A percentile compares a stretch with the other conserved stretches of the same genome.
These are phyloP conservation scores for Skeletonema potamos DNA, from an alignment of 108 stramenopile species.

Conservation along the genomic window DNA sequence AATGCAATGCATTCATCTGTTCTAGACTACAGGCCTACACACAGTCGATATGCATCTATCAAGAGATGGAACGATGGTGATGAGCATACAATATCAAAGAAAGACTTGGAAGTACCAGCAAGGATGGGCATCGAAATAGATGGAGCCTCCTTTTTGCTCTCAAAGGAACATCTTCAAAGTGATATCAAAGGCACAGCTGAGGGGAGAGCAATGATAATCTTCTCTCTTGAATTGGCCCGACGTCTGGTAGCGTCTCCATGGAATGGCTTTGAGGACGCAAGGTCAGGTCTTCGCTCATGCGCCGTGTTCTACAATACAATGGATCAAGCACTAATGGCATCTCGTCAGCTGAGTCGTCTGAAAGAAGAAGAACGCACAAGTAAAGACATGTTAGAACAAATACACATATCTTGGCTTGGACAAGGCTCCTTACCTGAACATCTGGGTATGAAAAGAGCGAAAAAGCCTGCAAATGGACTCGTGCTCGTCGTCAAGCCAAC, in stretches of 20 bases:
- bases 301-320: conserved; percentile 67
- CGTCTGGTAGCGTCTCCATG: conserved; percentile 40
- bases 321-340: conserved; percentile 62
- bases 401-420: conserved; percentile 46
- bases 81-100: not conserved
- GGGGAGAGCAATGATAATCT: conserved; percentile 44
- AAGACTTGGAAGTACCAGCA: conserved; percentile 22
- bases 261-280: conserved; percentile 28
- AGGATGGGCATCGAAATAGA: conserved; percentile 79
- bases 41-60: conserved; percentile 30
- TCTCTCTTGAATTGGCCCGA: conserved; percentile 56
- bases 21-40: conserved; percentile 55
- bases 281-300: conserved; percentile 4
- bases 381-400: conserved; percentile 25
- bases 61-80: conserved; percentile 24
- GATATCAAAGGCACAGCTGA: conserved; percentile 22
- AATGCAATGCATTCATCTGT: conserved; percentile 63
- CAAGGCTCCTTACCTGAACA: conserved; percentile 38
- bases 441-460: conserved; percentile 21
- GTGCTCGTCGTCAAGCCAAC: conserved; percentile 68
- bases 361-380: conserved; percentile 7
- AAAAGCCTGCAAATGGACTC: conserved; percentile 25
- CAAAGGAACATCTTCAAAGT: not conserved
- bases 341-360: conserved; percentile 45
- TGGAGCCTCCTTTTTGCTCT: conserved; percentile 44